Base-by-base conservation (phyloP, 2,329 filamentous ascomycete genomes). In the Hymenoscyphus fraxineus region DNA sequence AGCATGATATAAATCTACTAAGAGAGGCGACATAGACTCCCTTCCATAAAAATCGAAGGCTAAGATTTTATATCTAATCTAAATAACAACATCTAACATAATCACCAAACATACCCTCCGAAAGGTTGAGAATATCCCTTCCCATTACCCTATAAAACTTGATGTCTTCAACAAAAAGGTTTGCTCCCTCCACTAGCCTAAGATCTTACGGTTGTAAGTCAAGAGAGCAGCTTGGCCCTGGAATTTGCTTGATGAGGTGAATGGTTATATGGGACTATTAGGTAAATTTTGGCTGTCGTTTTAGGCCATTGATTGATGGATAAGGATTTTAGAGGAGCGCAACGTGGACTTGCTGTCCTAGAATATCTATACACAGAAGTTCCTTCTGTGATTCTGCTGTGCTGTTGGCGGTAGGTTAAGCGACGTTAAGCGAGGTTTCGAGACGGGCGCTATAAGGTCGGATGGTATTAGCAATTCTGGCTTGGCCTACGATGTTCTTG, bases 171-270 rank as follows among this genome's bases (percentile, higher is more conserved):
- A 88, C 88, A 68, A 91, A 91, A 63, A 91, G 76, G 69, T 90
- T 90, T 4, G 87, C 88, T 1, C 86, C 88, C 32, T 90, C 80
- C 1, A 88, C 81, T 0, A 91, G 79, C 0, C 3, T 27, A 27
- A 27, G 22, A 27, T 27, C 22, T 88, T 91, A 12, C 89, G 84
- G 70, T 89, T 88, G 76, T 91, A 91, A 0, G 85, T 88, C 31
- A 88, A 70, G 0, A 88, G 88, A 0, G 88, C 88, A 0, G 88
- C 88, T 71, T 91, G 87, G 1, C 88, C 88, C 75, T 91, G 89
- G 87, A 89, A 73, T 88, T 88, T 9, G 88, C 88, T 92, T 92
- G 67, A 91, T 82, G 3, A 90, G 79, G 69, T 88, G 91, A 0
- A 89, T 88, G 1, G 83, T 85, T 19, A 47, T 47, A 22, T 19